phyloP scores from a whole-genome alignment of 306 rosid genomes.

The Fragaria iinumae region DNA sequence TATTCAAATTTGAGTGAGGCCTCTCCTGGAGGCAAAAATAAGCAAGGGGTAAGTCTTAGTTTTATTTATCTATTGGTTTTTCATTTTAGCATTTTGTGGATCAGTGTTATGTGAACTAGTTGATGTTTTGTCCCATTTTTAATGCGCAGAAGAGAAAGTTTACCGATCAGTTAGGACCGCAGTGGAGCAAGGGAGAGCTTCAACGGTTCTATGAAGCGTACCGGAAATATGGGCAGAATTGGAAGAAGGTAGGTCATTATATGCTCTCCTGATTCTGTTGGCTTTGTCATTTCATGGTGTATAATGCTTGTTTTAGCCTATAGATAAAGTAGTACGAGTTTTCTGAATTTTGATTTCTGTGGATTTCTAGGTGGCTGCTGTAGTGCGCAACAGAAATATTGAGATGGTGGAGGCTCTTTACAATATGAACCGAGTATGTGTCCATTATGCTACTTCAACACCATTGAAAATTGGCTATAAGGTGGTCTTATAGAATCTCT shows the following conservation, averaged over 20 bases:
- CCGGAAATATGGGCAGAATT: constrained; percentile 75
- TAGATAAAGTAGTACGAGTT: background rate
- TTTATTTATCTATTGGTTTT: constrained; percentile 4
- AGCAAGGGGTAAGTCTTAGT: constrained; percentile 44
- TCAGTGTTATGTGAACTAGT: background rate
- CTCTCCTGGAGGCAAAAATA: constrained; percentile 54
- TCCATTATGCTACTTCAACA: constrained; percentile 22
- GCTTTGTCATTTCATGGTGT: constrained; percentile 16
- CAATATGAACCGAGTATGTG: constrained; percentile 59
- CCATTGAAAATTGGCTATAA: constrained; percentile 5
- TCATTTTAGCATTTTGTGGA: constrained; percentile 5
- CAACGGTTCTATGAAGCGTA: constrained; percentile 81
- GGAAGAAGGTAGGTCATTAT: constrained; percentile 66
- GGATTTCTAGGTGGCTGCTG: constrained; percentile 58
- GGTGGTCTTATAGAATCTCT: constrained; percentile 17
- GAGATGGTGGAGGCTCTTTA: constrained; percentile 85
- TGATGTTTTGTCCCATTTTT: constrained; percentile 25
- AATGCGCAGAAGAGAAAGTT: constrained; percentile 67
- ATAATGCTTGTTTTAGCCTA: constrained; percentile 11
- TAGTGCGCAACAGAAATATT: constrained; percentile 45
- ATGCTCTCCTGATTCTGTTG: constrained; percentile 20
- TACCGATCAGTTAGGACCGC: constrained; percentile 78
- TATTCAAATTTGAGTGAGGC: constrained; percentile 40
- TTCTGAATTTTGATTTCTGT: constrained; percentile 16
- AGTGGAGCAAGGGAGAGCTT: constrained; percentile 83